Evolutionary conservation across 2,329 filamentous ascomycete genomes (phyloP).

Genomic region (Lachnellula arida): DNA sequence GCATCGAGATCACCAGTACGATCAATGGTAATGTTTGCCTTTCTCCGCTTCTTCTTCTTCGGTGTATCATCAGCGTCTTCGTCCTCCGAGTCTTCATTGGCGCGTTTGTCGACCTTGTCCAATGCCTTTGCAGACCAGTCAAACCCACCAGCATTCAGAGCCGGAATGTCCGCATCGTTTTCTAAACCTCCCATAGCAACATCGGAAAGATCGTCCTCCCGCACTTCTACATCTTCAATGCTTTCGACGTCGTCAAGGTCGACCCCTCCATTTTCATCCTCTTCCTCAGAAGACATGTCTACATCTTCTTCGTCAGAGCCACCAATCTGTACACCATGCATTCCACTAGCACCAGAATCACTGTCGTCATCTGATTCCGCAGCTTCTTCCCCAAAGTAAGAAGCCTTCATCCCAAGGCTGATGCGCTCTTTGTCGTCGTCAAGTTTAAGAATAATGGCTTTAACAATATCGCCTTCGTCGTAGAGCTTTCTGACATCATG

Average conservation of each 20-base stretch:
- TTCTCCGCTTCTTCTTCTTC: slow-evolving; percentile 72
- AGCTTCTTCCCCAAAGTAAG: slow-evolving; percentile 68
- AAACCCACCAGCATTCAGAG: slow-evolving; percentile 71
- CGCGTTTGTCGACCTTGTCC: slow-evolving; percentile 42
- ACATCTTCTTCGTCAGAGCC: slow-evolving; percentile 35
- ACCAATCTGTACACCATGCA: slow-evolving; percentile 37
- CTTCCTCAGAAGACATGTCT: slow-evolving; percentile 18
- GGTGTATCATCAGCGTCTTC: slow-evolving; percentile 34
- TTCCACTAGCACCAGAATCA: slow-evolving; percentile 37
- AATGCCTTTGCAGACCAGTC: slow-evolving; percentile 78
- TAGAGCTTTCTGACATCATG: slow-evolving; percentile 87
- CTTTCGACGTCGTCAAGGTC: slow-evolving; percentile 37
- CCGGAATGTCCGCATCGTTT: slow-evolving; percentile 35
- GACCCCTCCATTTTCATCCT: slow-evolving; percentile 35
- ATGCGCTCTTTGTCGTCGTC: slow-evolving; percentile 72
- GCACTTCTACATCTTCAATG: slow-evolving; percentile 34
- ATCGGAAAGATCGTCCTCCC: slow-evolving; percentile 18
- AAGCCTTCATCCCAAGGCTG: slow-evolving; percentile 88
- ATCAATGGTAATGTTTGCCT: slow-evolving; percentile 76
- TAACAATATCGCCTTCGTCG: slow-evolving; percentile 85
- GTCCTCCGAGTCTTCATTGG: slow-evolving; percentile 43
- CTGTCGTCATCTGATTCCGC: slow-evolving; percentile 46
- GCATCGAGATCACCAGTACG: slow-evolving; percentile 87
- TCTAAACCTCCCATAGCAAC: slow-evolving; percentile 33
- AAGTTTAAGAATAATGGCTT: slow-evolving; percentile 80